A percentile compares a stretch with the other conserved stretches of the same genome.
Conservation (phyloP, 352 stramenopile species). For the Lagenidium sp. region DNA sequence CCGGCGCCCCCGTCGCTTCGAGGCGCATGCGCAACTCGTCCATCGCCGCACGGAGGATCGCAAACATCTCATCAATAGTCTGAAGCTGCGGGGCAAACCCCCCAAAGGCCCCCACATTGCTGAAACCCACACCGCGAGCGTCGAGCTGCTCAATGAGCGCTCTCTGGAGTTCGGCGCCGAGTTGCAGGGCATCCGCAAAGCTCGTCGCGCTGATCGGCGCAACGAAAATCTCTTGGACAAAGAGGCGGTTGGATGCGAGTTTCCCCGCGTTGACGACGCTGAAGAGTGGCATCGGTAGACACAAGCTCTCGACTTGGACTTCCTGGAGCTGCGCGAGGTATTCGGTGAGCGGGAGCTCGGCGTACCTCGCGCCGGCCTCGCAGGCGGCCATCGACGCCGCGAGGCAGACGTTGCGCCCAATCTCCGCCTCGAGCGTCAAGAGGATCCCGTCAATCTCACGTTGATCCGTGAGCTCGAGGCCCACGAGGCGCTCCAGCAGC, state of each 20-base stretch:
- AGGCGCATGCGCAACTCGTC: slow-evolving; percentile 23
- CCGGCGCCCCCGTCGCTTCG: slow-evolving; percentile 20
- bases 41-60: slow-evolving; percentile 35
- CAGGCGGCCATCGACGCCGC: slow-evolving; percentile 52
- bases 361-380: slow-evolving; percentile 54
- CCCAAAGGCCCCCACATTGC: slow-evolving; percentile 44
- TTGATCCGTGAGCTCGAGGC: slow-evolving; percentile 42
- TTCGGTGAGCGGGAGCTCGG: slow-evolving; percentile 36
- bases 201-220: slow-evolving; percentile 35
- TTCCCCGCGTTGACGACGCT: slow-evolving; percentile 59
- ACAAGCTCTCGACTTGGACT: slow-evolving; percentile 27
- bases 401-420: slow-evolving; percentile 49
- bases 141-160: slow-evolving; percentile 37
- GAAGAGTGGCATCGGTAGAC: slow-evolving; percentile 64
- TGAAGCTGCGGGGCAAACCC: slow-evolving; percentile 56
- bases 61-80: slow-evolving; percentile 47
- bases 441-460: slow-evolving; percentile 25
- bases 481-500: slow-evolving; percentile 30
- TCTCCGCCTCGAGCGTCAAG: slow-evolving; percentile 22
- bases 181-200: slow-evolving; percentile 52
- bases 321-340: slow-evolving; percentile 45
- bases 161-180: slow-evolving; percentile 37
- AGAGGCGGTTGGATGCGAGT: slow-evolving; percentile 61
- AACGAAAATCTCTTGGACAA: slow-evolving; percentile 53
- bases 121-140: slow-evolving; percentile 37